Base-by-base conservation (phyloP, 306 rosid genomes). In the Mimosa pudica region DNA sequence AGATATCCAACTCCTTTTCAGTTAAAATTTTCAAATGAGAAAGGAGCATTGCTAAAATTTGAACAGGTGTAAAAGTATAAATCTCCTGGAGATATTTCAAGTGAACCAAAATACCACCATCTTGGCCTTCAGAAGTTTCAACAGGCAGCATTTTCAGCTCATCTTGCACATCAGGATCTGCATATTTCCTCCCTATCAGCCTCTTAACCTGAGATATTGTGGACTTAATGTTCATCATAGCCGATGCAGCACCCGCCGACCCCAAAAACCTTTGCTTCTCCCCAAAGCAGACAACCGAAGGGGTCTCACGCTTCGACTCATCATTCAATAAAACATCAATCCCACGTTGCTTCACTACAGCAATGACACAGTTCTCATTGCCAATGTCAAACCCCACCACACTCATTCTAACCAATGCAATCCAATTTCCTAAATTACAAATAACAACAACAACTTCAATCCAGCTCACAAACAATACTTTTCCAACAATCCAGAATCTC, bases 251-350 rank as follows among this genome's bases (percentile, higher is more conserved):
- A 36, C 96, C 97, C 42, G 97, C 93, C 30, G 99, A 93, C 74
- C 99, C 99, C 84, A 96, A 85, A 90, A 93, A 90, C 92, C 99
- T 84, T 77, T 96, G 99, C 83, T 96, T 96, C 78, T 93, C 99
- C 8, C 96, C 92, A 35, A 96, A 93, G 74, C 92, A 93, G 33
- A 96, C 87, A 71, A 93, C 91, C 2, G 99, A 78, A 0, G 98
- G 98, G 80, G 98, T 96, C 77, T 96, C 99, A 0, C 99, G 94
- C 30, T 93, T 91, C 0, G 98, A 96, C 80, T 96, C 98, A 81
- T 93, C 94, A 61, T 93, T 93, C 85, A 96, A 70, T 72, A 96
- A 64, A 70, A 96, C 98, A 85, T 96, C 99, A 61, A 96, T 86
- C 73, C 99, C 99, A 6, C 98, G 89, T 69, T 91, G 96, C 89